Percentiles rank a stretch among this genome's conserved stretches.
Evolutionary conservation across 495 filamentous ascomycete species (phyloP).

Genomic region (Eremomyces bilateralis): DNA sequence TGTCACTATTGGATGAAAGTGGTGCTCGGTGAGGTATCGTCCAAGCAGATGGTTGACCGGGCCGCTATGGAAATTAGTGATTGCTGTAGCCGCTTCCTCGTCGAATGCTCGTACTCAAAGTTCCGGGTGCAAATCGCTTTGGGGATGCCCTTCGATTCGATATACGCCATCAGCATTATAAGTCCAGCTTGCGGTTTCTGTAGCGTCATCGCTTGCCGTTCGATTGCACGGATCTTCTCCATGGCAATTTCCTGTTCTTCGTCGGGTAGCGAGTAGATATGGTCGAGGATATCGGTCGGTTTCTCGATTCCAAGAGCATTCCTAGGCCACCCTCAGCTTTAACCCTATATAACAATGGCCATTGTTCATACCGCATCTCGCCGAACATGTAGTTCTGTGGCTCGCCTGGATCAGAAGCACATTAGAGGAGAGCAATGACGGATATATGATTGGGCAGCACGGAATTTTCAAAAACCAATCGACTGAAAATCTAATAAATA

Average conservation of each 20-base stretch:
- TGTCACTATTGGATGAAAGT: conserved; percentile 69
- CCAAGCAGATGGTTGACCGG: conserved; percentile 48
- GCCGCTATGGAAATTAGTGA: conserved; percentile 18
- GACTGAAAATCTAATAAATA: too few relatives aligned
- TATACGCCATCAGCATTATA: conserved; percentile 49
- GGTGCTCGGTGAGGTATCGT: conserved; percentile 43
- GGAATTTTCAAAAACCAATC: too few relatives aligned
- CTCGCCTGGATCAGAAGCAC: too few relatives aligned
- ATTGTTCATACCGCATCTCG: conserved; percentile 40
- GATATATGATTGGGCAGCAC: too few relatives aligned
- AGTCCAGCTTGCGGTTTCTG: conserved; percentile 71
- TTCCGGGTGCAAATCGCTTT: conserved; percentile 89
- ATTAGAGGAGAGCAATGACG: too few relatives aligned
- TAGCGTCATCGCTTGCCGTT: conserved; percentile 51
- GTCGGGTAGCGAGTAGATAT: conserved; percentile 53
- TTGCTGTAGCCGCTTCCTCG: conserved; percentile 17
- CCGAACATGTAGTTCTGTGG: conserved; percentile 92
- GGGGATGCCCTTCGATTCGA: conserved; percentile 38
- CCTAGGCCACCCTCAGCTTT: conserved; percentile 13
- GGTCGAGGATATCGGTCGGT: conserved; percentile 61
- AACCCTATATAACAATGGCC: neutral
- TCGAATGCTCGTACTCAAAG: conserved; percentile 36
- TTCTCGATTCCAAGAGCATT: conserved; percentile 43
- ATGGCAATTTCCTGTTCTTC: conserved; percentile 38
- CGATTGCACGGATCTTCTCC: conserved; percentile 52